These are phyloP conservation scores for Erucastrum elatum DNA, from an alignment of 345 rosid species.

Conservation along the genomic window DNA sequence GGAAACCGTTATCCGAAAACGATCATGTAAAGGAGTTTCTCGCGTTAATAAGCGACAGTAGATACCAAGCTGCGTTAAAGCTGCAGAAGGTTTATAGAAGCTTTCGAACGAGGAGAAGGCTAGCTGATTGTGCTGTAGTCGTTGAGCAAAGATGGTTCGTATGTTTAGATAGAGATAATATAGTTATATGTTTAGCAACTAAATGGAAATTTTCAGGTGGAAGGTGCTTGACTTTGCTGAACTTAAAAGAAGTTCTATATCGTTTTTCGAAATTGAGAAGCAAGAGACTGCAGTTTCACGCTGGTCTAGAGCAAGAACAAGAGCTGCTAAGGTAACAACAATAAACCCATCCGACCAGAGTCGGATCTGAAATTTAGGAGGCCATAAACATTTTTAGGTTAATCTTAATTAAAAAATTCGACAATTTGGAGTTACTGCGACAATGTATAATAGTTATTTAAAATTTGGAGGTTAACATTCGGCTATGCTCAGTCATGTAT, in stretches of 20 bases:
- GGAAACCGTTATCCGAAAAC: conserved; percentile 20
- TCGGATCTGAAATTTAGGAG: neutral
- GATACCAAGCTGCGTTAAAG: conserved; percentile 66
- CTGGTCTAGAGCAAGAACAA: conserved; percentile 87
- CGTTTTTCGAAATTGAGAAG: conserved; percentile 80
- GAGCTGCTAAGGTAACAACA: conserved; percentile 75
- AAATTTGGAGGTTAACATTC: neutral
- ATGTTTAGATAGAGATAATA: neutral
- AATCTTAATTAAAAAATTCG: neutral
- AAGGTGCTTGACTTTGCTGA: conserved; percentile 89
- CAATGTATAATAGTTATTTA: neutral
- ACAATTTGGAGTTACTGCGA: neutral
- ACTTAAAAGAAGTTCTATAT: conserved; percentile 85
- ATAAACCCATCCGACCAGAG: neutral
- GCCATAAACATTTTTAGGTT: neutral
- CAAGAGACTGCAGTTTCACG: conserved; percentile 83
- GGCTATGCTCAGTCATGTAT: neutral
- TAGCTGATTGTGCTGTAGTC: conserved; percentile 91
- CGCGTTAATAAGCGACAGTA: conserved; percentile 29
- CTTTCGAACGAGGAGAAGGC: conserved; percentile 82
- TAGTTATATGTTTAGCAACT: conserved; percentile 5
- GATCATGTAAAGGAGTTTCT: conserved; percentile 19
- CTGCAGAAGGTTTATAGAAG: conserved; percentile 93
- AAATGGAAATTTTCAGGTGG: conserved; percentile 57
- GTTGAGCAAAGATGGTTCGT: conserved; percentile 94